Evolutionary conservation across 331 rosid genomes (phyloP).

Genomic region (Pyracantha coccinea): DNA sequence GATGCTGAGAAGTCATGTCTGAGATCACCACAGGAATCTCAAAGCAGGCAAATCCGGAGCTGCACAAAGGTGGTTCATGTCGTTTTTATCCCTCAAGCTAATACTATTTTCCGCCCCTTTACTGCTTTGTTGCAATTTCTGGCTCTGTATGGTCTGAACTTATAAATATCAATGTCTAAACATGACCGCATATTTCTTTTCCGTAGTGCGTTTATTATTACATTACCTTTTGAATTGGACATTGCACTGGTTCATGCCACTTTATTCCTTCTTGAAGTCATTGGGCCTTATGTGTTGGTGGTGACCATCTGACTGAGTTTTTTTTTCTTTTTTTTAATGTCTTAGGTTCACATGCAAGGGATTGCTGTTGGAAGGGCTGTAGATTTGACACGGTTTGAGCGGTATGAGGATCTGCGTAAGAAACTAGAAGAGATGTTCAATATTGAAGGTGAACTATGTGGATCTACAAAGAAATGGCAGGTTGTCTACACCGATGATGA

Average conservation of each 20-base stretch:
- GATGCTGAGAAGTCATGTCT: constrained; percentile 88
- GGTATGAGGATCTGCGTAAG: constrained; percentile 62
- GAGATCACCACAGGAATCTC: constrained; percentile 78
- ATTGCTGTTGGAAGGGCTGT: constrained; percentile 98
- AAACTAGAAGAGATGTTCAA: constrained; percentile 92
- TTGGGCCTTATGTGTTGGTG: constrained; percentile 4
- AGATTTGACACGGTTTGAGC: constrained; percentile 71
- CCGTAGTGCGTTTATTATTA: not conserved
- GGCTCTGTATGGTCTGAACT: not conserved
- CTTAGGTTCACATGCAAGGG: constrained; percentile 98
- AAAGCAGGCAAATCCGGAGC: constrained; percentile 89
- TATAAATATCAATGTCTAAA: not conserved
- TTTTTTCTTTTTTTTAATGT: not conserved
- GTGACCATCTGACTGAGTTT: constrained; percentile 3
- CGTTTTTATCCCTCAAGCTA: not conserved
- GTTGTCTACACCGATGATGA: constrained; percentile 94
- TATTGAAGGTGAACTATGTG: constrained; percentile 75
- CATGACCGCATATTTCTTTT: not conserved
- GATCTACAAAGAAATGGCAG: constrained; percentile 76
- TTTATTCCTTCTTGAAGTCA: not conserved
- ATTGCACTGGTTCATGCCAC: not conserved
- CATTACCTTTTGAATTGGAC: not conserved
- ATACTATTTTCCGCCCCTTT: not conserved
- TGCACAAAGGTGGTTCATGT: constrained; percentile 80
- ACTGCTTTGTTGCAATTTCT: not conserved